Conservation (phyloP, 352 stramenopile species). For the Phytophthora gonapodyides region DNA sequence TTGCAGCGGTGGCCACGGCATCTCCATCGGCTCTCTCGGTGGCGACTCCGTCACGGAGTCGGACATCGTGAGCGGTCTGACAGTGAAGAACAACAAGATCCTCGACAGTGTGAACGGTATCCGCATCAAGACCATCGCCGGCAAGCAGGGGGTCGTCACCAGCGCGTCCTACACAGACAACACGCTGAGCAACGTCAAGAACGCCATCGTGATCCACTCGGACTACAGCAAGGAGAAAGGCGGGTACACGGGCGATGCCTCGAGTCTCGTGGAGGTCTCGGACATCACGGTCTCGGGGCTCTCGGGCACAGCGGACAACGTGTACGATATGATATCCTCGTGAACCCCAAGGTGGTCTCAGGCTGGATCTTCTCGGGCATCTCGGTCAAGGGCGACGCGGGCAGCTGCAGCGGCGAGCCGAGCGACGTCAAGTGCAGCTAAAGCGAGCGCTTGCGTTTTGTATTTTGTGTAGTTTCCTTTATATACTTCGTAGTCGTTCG, state of each 20-base stretch:
- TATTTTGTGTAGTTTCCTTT: slow-evolving; percentile 22
- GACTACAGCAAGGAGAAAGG: slow-evolving; percentile 37
- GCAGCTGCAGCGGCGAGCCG: slow-evolving; percentile 34
- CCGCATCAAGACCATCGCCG: slow-evolving; percentile 31
- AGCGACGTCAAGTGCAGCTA: slow-evolving; percentile 30
- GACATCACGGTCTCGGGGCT: slow-evolving; percentile 35
- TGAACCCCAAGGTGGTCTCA: slow-evolving; percentile 31
- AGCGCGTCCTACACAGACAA: slow-evolving; percentile 27
- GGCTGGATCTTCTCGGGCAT: slow-evolving; percentile 35
- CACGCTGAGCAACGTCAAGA: slow-evolving; percentile 31
- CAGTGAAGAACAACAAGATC: slow-evolving; percentile 40
- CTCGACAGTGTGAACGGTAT: slow-evolving; percentile 35
- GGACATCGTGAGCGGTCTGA: slow-evolving; percentile 31
- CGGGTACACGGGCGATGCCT: slow-evolving; percentile 35
- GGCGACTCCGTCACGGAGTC: slow-evolving; percentile 26
- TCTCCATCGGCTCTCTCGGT: slow-evolving; percentile 38
- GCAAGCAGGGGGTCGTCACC: slow-evolving; percentile 16
- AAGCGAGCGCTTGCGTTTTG: not conserved
- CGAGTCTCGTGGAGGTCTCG: slow-evolving; percentile 33
- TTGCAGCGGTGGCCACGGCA: slow-evolving; percentile 32
- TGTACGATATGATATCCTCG: slow-evolving; percentile 40
- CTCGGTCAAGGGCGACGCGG: slow-evolving; percentile 21
- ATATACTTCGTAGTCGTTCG: no score
- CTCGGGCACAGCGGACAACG: slow-evolving; percentile 32
- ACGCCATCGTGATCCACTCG: slow-evolving; percentile 37